These are phyloP conservation scores for Lipomyces lipofer DNA, from an alignment of 805 yeast genomes.

Conservation along the genomic window DNA sequence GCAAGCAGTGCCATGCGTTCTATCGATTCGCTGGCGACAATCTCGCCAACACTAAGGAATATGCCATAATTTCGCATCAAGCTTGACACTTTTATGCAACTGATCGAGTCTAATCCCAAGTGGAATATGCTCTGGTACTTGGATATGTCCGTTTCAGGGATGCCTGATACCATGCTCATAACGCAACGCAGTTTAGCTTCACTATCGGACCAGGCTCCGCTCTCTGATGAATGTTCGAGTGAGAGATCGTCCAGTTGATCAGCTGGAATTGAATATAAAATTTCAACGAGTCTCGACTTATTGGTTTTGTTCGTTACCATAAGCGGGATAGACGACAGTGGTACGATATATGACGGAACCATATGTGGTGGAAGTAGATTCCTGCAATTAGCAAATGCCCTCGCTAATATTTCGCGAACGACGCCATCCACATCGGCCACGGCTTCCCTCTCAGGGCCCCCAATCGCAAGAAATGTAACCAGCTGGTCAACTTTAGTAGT, in stretches of 20 bases:
- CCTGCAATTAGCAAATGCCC: background rate
- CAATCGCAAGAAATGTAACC: too few relatives aligned
- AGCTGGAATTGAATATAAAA: background rate
- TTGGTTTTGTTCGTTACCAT: too few relatives aligned
- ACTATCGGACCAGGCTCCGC: conserved; percentile 12
- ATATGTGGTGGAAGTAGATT: background rate
- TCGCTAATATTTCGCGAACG: background rate
- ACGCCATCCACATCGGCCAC: too few relatives aligned
- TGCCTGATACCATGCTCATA: conserved; percentile 12
- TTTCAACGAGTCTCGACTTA: background rate
- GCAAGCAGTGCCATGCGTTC: conserved; percentile 9
- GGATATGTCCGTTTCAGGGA: conserved; percentile 1
- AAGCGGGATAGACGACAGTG: conserved; percentile 4
- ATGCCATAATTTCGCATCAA: conserved; percentile 14
- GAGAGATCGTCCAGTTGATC: too few relatives aligned
- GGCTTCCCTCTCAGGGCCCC: too few relatives aligned
- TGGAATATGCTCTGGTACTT: conserved; percentile 20
- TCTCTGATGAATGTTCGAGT: too few relatives aligned
- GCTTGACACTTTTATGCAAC: conserved; percentile 29
- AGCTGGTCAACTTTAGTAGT: background rate
- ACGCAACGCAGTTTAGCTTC: conserved; percentile 10
- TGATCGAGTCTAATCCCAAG: conserved; percentile 34
- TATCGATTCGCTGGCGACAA: conserved; percentile 15
- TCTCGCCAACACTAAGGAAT: conserved; percentile 24
- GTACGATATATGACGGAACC: conserved; percentile 17